A percentile compares a stretch with the other conserved stretches of the same genome.
Conservation (phyloP, 805 yeast species). For the Naumovozyma baii region DNA sequence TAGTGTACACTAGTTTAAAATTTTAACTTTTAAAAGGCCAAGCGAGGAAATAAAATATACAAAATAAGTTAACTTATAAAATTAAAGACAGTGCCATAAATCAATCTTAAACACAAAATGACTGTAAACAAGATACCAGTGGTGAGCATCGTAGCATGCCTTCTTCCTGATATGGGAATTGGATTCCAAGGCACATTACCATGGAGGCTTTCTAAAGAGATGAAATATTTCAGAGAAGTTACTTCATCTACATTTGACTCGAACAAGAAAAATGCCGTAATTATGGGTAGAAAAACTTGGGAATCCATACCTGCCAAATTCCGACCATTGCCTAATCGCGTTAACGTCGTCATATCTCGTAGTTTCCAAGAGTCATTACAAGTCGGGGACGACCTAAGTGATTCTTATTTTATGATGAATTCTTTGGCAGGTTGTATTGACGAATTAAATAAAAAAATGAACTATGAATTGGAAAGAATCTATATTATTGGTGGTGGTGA, state of each 20-base stretch:
- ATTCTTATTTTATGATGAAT: constrained; percentile 24
- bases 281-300: constrained; percentile 97
- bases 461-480: constrained; percentile 40
- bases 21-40: no score
- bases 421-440: constrained; percentile 39
- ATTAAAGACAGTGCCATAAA: no score
- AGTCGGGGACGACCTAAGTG: constrained; percentile 1
- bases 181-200: constrained; percentile 78
- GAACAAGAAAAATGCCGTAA: constrained; percentile 55
- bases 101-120: no score
- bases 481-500: constrained; percentile 93
- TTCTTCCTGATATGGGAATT: constrained; percentile 72
- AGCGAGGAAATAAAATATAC: neutral
- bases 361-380: constrained; percentile 12
- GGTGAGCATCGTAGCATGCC: constrained; percentile 75
- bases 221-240: constrained; percentile 71
- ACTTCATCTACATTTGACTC: constrained; percentile 41
- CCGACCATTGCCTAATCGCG: constrained; percentile 68
- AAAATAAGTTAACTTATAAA: no score
- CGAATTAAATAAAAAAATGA: constrained; percentile 13
- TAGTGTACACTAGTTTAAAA: no score
- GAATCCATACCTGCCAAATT: constrained; percentile 80
- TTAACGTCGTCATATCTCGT: constrained; percentile 69
- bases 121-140: constrained; percentile 32
- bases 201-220: constrained; percentile 78